phyloP scores from a whole-genome alignment of 768 basidiomycete species.

The Mycena pura region DNA sequence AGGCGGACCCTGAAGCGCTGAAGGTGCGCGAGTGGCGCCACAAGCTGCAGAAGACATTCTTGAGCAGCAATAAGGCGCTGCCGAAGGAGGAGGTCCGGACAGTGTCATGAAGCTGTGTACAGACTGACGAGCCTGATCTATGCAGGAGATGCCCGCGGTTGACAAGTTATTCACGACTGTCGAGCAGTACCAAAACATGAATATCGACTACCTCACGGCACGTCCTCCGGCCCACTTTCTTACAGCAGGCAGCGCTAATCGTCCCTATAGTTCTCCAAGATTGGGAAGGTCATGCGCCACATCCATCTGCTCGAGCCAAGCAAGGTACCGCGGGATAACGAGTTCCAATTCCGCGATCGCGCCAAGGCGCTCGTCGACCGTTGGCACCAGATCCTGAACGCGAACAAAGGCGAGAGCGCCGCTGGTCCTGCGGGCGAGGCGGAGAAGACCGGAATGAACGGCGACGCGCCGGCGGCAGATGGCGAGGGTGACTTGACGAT shows the following conservation, averaged over 20 bases:
- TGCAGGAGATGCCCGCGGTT: constrained; percentile 77
- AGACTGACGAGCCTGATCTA: constrained; percentile 12
- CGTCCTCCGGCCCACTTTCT: constrained; percentile 22
- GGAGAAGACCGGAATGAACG: constrained; percentile 26
- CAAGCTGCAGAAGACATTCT: constrained; percentile 86
- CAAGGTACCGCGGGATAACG: constrained; percentile 69
- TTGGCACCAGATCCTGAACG: constrained; percentile 64
- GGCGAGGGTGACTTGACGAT: constrained; percentile 17
- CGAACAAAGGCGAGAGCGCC: constrained; percentile 23
- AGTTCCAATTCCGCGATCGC: constrained; percentile 72
- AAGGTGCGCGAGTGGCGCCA: constrained; percentile 93
- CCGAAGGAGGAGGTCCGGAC: constrained; percentile 75
- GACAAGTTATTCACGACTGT: constrained; percentile 78
- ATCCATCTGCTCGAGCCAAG: constrained; percentile 63
- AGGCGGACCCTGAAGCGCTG: constrained; percentile 67
- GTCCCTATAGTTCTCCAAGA: constrained; percentile 71
- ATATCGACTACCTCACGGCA: constrained; percentile 71
- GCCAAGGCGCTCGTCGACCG: constrained; percentile 72
- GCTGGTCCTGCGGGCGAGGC: constrained; percentile 29
- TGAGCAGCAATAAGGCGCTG: constrained; percentile 65
- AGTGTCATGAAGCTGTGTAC: constrained; percentile 28
- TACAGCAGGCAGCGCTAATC: constrained; percentile 13
- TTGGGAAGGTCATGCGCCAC: constrained; percentile 89
- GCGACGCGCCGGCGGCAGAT: background rate
- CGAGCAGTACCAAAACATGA: constrained; percentile 78